A percentile compares a stretch with the other conserved stretches of the same genome.
Conservation (phyloP, 2,329 filamentous ascomycete species). For the Exophiala oligosperma region DNA sequence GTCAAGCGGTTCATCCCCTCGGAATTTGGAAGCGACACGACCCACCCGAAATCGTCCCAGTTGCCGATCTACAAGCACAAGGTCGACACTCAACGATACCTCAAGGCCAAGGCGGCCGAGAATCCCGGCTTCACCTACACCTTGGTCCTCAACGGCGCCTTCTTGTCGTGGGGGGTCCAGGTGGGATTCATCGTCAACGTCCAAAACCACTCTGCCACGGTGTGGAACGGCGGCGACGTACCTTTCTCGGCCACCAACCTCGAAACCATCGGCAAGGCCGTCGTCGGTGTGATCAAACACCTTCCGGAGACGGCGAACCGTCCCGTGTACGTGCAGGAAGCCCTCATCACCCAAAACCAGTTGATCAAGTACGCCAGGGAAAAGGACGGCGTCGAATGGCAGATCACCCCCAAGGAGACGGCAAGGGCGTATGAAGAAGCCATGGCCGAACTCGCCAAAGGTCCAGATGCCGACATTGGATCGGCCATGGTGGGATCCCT, state of each 20-base stretch:
- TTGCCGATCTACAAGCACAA: constrained; percentile 38
- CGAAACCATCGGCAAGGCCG: constrained; percentile 46
- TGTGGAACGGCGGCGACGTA: constrained; percentile 54
- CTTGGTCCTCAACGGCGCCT: constrained; percentile 33
- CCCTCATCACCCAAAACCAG: constrained; percentile 47
- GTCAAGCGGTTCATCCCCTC: constrained; percentile 38
- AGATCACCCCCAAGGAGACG: constrained; percentile 11
- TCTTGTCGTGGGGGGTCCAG: constrained; percentile 35
- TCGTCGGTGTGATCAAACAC: constrained; percentile 51
- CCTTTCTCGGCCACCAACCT: constrained; percentile 53
- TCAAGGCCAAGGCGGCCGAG: constrained; percentile 27
- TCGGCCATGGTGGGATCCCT: constrained; percentile 35
- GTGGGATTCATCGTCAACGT: constrained; percentile 48
- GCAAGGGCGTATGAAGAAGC: constrained; percentile 28
- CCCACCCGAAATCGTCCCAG: constrained; percentile 27
- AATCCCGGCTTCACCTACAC: constrained; percentile 35
- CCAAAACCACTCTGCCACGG: constrained; percentile 40
- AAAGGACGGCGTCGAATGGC: constrained; percentile 27
- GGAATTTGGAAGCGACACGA: constrained; percentile 37
- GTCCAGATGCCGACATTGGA: constrained; percentile 6
- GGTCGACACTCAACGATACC: constrained; percentile 32
- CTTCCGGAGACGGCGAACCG: constrained; percentile 56
- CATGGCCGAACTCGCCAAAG: constrained; percentile 34
- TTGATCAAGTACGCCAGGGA: constrained; percentile 39
- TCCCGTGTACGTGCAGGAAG: constrained; percentile 47